Evolutionary conservation across 1,284 basidiomycete species (phyloP), one percentile per base, ranked within the genome.

Genomic region (Porphyrellus sp.): DNA sequence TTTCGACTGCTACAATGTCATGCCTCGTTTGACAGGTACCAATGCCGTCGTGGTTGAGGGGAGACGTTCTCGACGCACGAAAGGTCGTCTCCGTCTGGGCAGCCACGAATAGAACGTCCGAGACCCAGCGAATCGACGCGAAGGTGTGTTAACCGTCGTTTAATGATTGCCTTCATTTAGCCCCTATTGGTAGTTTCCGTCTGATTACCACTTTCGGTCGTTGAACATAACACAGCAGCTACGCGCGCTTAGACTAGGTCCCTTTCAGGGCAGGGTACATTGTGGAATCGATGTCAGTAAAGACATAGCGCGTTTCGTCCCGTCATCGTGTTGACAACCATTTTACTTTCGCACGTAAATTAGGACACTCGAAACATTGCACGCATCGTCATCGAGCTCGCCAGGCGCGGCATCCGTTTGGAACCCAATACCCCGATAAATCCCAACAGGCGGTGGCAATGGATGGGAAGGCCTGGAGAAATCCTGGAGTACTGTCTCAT

Each of bases 321-420:
- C 58, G 53, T 54, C 55, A 43, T 44, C 45, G 25, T 53, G 31
- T 48, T 61, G 46, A 65, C 53, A 28, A 34, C 49, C 51, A 35
- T 51, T 44, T 25, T 35, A 28, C 25, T 56, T 35, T 47, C 39
- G 33, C 42, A 35, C 42, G 9, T 45, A 51, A 34, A 52, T 18
- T 63, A 94, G 91, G 93, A 97, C 70, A 81, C 90, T 27, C 85
- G 88, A 15, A 96, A 96, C 66, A 82, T 96, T 49, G 78, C 86
- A 16, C 81, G 89, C 23, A 85, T 97, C 53, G 69, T 95, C 34
- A 72, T 79, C 43, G 89, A 89, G 61, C 79, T 95, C 18, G 86
- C 85, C 5, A 73, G 79, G 46, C 78, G 82, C 48, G 83, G 84
- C 34, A 75, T 88, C 28, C 71, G 77, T 50, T 75, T 96, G 53